Conservation (phyloP, 768 basidiomycete species). For the Hygrophorus pudorinus region DNA sequence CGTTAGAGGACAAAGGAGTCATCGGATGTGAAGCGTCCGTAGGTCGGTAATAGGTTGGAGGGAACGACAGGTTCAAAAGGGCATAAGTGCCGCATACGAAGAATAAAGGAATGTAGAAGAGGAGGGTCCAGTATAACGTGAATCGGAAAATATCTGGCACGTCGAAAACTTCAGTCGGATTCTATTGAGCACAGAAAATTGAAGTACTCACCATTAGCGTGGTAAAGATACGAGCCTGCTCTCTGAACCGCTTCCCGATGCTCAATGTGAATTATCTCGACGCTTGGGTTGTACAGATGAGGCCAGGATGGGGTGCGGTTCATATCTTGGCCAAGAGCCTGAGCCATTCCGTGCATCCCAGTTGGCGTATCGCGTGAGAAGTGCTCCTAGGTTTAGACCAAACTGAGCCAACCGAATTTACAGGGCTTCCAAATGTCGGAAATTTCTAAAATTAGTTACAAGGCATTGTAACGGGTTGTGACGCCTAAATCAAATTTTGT, state of each 20-base stretch:
- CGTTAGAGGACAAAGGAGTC: not conserved
- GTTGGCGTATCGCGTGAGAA: no score
- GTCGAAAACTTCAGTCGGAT: not conserved
- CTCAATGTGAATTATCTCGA: slow-evolving; percentile 37
- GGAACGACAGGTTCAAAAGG: slow-evolving; percentile 42
- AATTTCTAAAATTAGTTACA: no score
- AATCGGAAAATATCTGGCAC: slow-evolving; percentile 39
- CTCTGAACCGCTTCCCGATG: slow-evolving; percentile 29
- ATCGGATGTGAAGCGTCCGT: slow-evolving; percentile 3
- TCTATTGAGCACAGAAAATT: not conserved
- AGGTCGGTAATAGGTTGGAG: slow-evolving; percentile 19
- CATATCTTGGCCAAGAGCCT: no score
- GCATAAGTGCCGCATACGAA: slow-evolving; percentile 38
- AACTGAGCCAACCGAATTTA: no score
- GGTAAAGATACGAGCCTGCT: slow-evolving; percentile 33
- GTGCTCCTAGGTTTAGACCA: no score
- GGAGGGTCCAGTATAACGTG: slow-evolving; percentile 42
- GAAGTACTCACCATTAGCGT: slow-evolving; percentile 24
- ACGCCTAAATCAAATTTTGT: no score
- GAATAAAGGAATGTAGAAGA: slow-evolving; percentile 43
- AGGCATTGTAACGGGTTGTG: no score
- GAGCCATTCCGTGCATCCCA: no score
- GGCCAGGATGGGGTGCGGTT: slow-evolving; percentile 29
- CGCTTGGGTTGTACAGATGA: slow-evolving; percentile 37
- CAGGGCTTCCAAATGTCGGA: no score